These are phyloP conservation scores for Hyphodiscus sp. DNA, from an alignment of 2,329 filamentous ascomycete genomes.

Conservation along the genomic window DNA sequence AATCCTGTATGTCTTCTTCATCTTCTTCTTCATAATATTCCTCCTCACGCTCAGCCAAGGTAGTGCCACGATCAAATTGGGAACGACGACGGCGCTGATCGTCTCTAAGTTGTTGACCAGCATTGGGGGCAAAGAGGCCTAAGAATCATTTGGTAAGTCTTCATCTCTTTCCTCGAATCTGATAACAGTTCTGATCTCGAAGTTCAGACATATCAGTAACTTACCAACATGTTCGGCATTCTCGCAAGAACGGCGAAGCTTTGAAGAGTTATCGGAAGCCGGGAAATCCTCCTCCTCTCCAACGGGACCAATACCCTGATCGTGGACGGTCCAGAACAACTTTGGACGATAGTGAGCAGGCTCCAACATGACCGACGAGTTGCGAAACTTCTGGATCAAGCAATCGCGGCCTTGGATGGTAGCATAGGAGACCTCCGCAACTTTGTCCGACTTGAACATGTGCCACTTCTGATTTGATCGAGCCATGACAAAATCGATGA, in stretches of 20 bases:
- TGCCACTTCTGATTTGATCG: constrained; percentile 69
- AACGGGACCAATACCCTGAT: constrained; percentile 48
- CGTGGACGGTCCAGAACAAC: constrained; percentile 53
- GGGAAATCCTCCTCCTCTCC: constrained; percentile 74
- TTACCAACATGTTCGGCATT: constrained; percentile 78
- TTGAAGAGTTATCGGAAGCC: constrained; percentile 73
- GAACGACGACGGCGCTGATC: constrained; percentile 67
- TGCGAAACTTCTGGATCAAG: constrained; percentile 89
- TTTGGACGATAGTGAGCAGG: constrained; percentile 76
- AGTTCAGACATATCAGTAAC: constrained; percentile 28
- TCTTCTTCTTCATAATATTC: constrained; percentile 15
- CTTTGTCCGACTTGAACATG: constrained; percentile 75
- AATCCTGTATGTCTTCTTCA: not conserved
- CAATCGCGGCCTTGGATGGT: constrained; percentile 92
- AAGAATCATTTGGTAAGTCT: not conserved
- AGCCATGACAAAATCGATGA: constrained; percentile 65
- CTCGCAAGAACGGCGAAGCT: constrained; percentile 80
- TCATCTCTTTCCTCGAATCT: too few relatives aligned
- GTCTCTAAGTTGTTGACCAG: constrained; percentile 64
- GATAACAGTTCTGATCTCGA: not conserved
- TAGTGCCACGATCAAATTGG: constrained; percentile 76
- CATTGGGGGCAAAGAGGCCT: constrained; percentile 77
- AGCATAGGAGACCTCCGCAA: constrained; percentile 91
- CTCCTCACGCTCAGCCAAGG: constrained; percentile 47
- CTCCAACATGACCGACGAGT: constrained; percentile 93